Conservation (phyloP, 2,329 filamentous ascomycete species). For the Botrytis galanthina region DNA sequence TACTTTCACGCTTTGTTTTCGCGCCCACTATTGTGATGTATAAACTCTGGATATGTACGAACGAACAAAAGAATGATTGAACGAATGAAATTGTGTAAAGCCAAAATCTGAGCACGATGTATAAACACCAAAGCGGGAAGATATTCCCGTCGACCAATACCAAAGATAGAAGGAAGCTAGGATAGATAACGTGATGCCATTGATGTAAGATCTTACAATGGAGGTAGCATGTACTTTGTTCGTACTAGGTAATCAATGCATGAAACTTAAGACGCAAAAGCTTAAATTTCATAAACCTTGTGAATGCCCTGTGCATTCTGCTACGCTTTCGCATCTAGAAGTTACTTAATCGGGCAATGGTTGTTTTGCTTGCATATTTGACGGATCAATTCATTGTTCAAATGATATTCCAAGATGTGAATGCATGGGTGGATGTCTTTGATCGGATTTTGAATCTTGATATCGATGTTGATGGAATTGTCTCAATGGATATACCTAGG, state of each 20-base stretch:
- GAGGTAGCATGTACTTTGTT: too few species aligned
- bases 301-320: not conserved
- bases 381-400: not conserved
- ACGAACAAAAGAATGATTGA: not conserved
- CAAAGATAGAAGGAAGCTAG: not conserved
- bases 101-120: not conserved
- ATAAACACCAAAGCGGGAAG: constrained; percentile 1
- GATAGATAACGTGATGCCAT: constrained; percentile 4
- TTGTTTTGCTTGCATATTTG: not conserved
- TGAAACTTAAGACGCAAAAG: constrained; percentile 16
- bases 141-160: not conserved
- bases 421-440: not conserved
- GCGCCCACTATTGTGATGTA: not conserved
- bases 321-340: not conserved
- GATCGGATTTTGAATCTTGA: not conserved
- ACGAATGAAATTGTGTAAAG: not conserved
- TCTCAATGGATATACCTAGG: not conserved
- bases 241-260: not conserved
- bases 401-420: not conserved
- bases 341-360: constrained; percentile 1
- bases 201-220: too few species aligned
- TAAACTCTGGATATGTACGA: not conserved
- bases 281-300: constrained; percentile 16
- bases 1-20: constrained; percentile 15
- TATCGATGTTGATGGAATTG: not conserved